Percentiles rank a stretch among this genome's conserved stretches.
Conservation (phyloP, 495 filamentous ascomycete species). For the Tuber brumale region DNA sequence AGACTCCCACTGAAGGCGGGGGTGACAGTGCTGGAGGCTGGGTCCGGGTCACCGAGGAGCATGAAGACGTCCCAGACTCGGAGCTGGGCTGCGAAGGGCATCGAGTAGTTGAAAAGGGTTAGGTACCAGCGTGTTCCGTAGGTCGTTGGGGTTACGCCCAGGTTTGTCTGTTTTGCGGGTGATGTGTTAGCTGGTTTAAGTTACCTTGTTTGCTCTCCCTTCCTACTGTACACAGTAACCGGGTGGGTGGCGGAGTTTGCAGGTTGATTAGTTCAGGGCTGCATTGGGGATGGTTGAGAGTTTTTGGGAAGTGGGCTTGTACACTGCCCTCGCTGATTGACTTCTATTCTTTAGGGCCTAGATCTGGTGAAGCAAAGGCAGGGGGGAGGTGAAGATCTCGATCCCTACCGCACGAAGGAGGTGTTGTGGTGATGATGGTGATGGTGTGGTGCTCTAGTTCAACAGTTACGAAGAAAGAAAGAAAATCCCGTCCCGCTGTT, state of each 20-base stretch:
- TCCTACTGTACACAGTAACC: background rate
- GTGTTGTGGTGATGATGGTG: background rate
- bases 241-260: background rate
- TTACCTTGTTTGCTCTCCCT: background rate
- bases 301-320: background rate
- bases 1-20: slow-evolving; percentile 59
- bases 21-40: slow-evolving; percentile 14
- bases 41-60: slow-evolving; percentile 69
- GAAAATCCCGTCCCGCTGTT: background rate
- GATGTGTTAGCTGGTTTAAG: slow-evolving; percentile 21
- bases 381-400: background rate
- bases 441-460: background rate
- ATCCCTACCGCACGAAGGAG: background rate
- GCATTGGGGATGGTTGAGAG: background rate
- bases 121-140: slow-evolving; percentile 98
- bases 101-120: slow-evolving; percentile 94
- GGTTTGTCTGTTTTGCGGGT: slow-evolving; percentile 54
- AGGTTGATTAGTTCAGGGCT: background rate
- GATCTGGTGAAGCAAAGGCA: background rate
- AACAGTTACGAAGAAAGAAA: background rate
- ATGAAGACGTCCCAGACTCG: slow-evolving; percentile 98
- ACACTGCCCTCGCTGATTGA: background rate
- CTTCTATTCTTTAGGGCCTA: background rate
- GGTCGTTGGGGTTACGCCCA: slow-evolving; percentile 75
- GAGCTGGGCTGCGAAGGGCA: slow-evolving; percentile 94